Conservation (phyloP, 2,329 filamentous ascomycete species). For the Trichoderma sp. region DNA sequence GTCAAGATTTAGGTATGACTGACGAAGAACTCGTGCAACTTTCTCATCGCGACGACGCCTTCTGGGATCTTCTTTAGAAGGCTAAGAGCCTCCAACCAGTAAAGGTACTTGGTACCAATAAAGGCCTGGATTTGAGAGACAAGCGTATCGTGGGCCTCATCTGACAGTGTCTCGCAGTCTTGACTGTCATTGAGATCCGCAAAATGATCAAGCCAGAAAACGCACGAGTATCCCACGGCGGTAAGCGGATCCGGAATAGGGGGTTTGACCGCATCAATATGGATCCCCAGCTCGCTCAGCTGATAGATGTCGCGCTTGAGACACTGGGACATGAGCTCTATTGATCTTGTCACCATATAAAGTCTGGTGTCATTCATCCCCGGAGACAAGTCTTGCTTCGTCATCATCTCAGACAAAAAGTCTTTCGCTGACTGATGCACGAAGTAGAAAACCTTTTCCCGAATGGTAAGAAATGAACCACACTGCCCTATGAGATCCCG, state of each 20-base stretch:
- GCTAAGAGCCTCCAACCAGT: constrained; percentile 50
- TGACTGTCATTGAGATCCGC: background rate
- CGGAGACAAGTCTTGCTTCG: constrained; percentile 39
- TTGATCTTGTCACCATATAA: background rate
- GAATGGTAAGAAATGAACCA: constrained; percentile 46
- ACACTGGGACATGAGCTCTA: background rate
- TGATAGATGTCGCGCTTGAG: background rate
- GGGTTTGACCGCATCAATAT: background rate
- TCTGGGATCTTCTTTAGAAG: constrained; percentile 36
- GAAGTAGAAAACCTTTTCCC: constrained; percentile 39
- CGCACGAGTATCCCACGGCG: background rate
- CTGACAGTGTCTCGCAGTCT: no score
- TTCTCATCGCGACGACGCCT: constrained; percentile 30
- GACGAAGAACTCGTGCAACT: constrained; percentile 20
- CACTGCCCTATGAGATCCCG: constrained; percentile 40
- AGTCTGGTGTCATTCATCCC: background rate
- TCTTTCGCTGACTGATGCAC: constrained; percentile 51
- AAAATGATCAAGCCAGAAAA: background rate
- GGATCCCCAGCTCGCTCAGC: background rate
- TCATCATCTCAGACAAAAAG: constrained; percentile 39
- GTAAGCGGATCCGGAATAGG: background rate
- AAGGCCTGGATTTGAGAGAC: background rate
- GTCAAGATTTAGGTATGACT: background rate
- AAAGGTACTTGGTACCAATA: constrained; percentile 39
- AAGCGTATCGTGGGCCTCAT: background rate